Evolutionary conservation across 108 stramenopile species (phyloP), one percentile per base, ranked within the genome.

Genomic region (Cyclotella atomus): DNA sequence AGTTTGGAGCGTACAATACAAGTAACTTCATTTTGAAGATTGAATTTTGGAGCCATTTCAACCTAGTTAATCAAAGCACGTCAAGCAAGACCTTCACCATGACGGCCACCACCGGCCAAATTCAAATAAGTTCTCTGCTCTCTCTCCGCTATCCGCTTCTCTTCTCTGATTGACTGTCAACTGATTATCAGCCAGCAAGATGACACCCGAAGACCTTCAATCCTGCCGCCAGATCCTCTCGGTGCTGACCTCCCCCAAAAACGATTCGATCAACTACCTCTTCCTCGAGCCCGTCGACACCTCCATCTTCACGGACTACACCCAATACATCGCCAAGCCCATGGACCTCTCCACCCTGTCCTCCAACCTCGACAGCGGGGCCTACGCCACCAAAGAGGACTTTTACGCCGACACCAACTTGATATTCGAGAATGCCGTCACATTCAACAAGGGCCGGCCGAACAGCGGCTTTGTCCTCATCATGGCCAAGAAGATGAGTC

Each of bases 231-330:
- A 78, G 32, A 77, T 89, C 49, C 72, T 73, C 16, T 64, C 83
- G 33, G 79, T 52, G 6, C 61, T 90, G 2, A 72, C 49, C 47
- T 82, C 84, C 24, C 78, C 84, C 27, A 81, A 87, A 23, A 79
- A 88, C 50, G 71, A 75, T 25, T 73, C 81, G 38, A 85, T 86
- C 38, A 95, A 89, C 52, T 83, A 89, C 38, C 49, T 91, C 15
- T 94, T 94, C 66, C 65, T 89, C 50, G 71, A 86, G 20, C 93
- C 91, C 14, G 90, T 94, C 49, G 84, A 91, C 65, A n/a, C 75
- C 0, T 65, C 59, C 12, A 56, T 80, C 44, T 80, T 87, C 46
- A 89, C 88, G 20, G 85, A 80, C 14, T 94, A 94, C 56, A 56
- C 74, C n/a, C 71, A 78, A 27, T 65, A 89, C 19, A 65, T 90